Conservation (phyloP, 441 rosid genomes). For the Euphorbia celastroides region DNA sequence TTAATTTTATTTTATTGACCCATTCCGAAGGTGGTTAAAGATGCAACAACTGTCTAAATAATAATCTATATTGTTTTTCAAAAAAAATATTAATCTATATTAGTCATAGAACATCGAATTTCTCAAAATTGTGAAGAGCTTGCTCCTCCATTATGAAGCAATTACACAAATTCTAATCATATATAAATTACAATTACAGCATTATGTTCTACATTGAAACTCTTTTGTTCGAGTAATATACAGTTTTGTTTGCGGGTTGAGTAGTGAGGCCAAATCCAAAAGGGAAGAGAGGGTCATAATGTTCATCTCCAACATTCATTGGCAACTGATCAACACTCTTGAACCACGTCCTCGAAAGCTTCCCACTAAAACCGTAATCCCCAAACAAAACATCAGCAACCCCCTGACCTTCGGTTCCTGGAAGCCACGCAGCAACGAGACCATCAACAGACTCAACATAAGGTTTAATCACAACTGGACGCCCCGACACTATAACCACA, state of each 20-base stretch:
- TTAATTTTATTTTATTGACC: too few relatives aligned
- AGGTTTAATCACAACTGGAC: constrained; percentile 49
- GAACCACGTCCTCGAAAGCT: constrained; percentile 62
- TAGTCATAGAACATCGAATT: too few relatives aligned
- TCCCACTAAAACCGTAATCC: constrained; percentile 53
- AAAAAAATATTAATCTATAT: too few relatives aligned
- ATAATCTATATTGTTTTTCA: too few relatives aligned
- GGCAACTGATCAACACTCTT: constrained; percentile 59
- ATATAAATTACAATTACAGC: too few relatives aligned
- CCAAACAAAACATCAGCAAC: constrained; percentile 59
- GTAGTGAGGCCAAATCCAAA: constrained; percentile 59
- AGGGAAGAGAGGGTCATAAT: constrained; percentile 65
- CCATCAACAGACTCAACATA: constrained; percentile 31
- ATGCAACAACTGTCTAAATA: too few relatives aligned
- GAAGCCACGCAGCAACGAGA: constrained; percentile 61
- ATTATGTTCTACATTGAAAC: too few relatives aligned
- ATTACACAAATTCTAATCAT: too few relatives aligned
- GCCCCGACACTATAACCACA: constrained; percentile 48
- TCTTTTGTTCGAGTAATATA: too few relatives aligned
- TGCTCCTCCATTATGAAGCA: too few relatives aligned
- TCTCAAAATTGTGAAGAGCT: too few relatives aligned
- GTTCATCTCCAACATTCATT: constrained; percentile 55
- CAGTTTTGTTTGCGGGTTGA: background rate
- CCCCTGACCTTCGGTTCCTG: constrained; percentile 64
- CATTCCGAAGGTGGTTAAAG: too few relatives aligned